Percentiles rank a stretch among this genome's conserved stretches.
phyloP scores from a whole-genome alignment of 164 flowering plant genomes.

The Aristolochia fimbriata region DNA sequence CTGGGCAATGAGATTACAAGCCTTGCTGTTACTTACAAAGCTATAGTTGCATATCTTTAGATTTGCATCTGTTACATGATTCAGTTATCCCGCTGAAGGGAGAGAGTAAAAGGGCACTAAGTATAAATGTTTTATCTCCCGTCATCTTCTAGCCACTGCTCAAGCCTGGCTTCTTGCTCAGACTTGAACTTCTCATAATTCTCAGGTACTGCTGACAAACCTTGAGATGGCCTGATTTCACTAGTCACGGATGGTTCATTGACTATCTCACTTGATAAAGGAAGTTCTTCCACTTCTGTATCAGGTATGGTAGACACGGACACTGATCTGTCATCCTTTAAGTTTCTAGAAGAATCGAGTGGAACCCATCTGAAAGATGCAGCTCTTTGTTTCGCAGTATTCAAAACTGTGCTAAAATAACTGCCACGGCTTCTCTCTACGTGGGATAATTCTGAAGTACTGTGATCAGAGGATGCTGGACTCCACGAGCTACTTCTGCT shows the following conservation, averaged over 20 bases:
- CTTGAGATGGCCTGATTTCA: background rate
- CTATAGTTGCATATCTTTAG: too few species aligned
- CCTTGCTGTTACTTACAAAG: too few species aligned
- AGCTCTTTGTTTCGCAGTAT: slow-evolving; percentile 59
- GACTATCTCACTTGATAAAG: background rate
- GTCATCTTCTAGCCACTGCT: slow-evolving; percentile 9
- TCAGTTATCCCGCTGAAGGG: too few species aligned
- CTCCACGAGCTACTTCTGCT: slow-evolving; percentile 47
- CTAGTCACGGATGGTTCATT: background rate
- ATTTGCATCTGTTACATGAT: too few species aligned
- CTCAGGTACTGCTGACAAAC: background rate
- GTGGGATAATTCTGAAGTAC: slow-evolving; percentile 9
- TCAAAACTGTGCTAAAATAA: slow-evolving; percentile 52
- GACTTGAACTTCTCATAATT: slow-evolving; percentile 8
- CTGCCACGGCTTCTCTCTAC: slow-evolving; percentile 23
- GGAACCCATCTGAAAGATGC: slow-evolving; percentile 51
- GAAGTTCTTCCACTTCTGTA: slow-evolving; percentile 2
- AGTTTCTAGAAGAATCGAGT: slow-evolving; percentile 20
- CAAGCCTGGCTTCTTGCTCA: slow-evolving; percentile 5
- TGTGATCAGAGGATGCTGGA: slow-evolving; percentile 32
- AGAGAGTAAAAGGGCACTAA: too few species aligned
- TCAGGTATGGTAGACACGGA: slow-evolving; percentile 7
- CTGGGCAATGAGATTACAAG: too few species aligned
- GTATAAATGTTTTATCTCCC: background rate
- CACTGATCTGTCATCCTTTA: slow-evolving; percentile 11